Evolutionary conservation across 2,329 filamentous ascomycete genomes (phyloP), one percentile per base, ranked within the genome.

Genomic region (Fusarium abutilonis): DNA sequence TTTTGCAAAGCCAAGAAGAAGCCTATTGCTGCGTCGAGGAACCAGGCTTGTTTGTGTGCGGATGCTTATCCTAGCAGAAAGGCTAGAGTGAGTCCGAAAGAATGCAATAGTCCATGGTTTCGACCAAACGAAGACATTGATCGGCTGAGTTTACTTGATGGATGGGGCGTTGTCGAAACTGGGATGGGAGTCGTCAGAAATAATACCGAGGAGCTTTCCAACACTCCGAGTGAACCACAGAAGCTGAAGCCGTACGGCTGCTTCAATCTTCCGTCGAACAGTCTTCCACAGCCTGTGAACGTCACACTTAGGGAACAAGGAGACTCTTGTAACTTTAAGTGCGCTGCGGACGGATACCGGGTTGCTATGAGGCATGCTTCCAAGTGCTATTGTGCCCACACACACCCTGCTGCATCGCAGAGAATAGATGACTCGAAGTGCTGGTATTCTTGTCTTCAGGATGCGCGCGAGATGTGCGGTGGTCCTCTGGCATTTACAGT

Each of bases 91-190:
- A 14, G 29, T 1, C 39, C 49, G 9, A 2, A 2, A 4, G 4
- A 11, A 1, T 63, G 60, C 9, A 3, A 31, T 4, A 21, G 0
- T 2, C 3, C 26, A 11, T 60, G 59, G 8, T 35, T 39, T 1
- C 9, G 3, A 2, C 0, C 23, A 26, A 11, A 15, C 4, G 31
- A 19, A 5, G 21, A 19, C 1, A 59, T 54, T 1, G 55, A 47
- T 1, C 40, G 9, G 31, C 6, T 34, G 11, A 11, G 31, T 13
- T 6, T 55, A 9, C 2, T 3, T 4, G 4, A 13, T 5, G 9
- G 26, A 6, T 59, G 35, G 35, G 42, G 41, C 11, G 36, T 59
- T 34, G 1, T 38, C 6, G 53, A 60, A 7, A 60, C 55, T 2
- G 55, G 56, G 8, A 6, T 26, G 1, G 1, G 7, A 5, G 6